Conservation (phyloP, 1,139 yeast species). For the Geotrichum klebahnii region DNA sequence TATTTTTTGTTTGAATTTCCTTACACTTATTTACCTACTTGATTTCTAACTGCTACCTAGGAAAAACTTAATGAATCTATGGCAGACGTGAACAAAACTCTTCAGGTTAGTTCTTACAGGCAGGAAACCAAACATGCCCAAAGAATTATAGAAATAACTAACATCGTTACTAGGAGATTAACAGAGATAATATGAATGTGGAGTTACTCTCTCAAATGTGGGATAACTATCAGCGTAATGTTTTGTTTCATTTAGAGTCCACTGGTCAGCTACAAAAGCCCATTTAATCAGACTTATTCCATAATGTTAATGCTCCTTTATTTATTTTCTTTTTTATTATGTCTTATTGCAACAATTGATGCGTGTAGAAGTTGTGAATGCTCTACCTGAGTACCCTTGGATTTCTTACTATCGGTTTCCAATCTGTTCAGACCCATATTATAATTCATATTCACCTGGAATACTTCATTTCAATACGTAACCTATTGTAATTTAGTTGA, state of each 20-base stretch:
- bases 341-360: no score
- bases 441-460: no score
- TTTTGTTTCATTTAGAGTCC: constrained; percentile 67
- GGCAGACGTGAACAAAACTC: constrained; percentile 54
- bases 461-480: no score
- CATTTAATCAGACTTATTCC: constrained; percentile 30
- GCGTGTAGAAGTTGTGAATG: no score
- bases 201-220: constrained; percentile 77
- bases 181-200: constrained; percentile 62
- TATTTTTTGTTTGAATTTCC: background rate
- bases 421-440: no score
- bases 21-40: background rate
- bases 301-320: background rate
- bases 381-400: no score
- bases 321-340: no score
- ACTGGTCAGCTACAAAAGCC: constrained; percentile 64
- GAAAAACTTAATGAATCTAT: constrained; percentile 72
- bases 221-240: constrained; percentile 71
- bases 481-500: no score
- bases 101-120: constrained; percentile 43
- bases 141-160: background rate
- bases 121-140: background rate
- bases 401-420: no score
- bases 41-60: no score
- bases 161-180: constrained; percentile 52